These are phyloP conservation scores for Apiotrichum akiyoshidainum DNA, from an alignment of 1,284 basidiomycete genomes.

Conservation along the genomic window DNA sequence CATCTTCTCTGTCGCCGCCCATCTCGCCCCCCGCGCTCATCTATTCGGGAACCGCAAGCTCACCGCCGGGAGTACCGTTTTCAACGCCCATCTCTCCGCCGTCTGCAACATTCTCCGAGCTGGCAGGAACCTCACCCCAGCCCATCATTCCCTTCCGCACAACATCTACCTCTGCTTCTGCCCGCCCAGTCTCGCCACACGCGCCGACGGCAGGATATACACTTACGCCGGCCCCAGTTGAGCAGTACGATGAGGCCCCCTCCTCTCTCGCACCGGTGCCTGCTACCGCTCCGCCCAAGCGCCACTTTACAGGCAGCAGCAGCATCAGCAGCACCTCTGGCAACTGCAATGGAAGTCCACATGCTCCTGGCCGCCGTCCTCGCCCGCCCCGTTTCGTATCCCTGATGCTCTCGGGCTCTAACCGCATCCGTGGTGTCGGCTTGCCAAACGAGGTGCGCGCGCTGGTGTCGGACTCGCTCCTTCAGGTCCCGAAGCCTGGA, in stretches of 20 bases:
- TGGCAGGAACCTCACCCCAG: neutral
- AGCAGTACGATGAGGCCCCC: too few relatives aligned
- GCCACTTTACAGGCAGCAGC: neutral
- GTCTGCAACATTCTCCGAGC: neutral
- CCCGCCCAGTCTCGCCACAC: neutral
- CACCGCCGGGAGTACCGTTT: neutral
- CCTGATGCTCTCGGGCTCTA: neutral
- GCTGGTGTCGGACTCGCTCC: neutral
- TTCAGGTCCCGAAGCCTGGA: neutral
- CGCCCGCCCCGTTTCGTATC: neutral
- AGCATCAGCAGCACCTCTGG: neutral
- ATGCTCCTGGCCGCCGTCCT: neutral
- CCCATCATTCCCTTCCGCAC: too few relatives aligned
- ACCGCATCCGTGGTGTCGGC: slow-evolving; percentile 1
- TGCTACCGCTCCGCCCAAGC: neutral
- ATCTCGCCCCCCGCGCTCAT: neutral
- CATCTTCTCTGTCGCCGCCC: neutral
- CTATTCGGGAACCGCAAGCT: neutral
- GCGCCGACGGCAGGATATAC: too few relatives aligned
- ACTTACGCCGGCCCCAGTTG: too few relatives aligned
- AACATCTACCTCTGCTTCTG: neutral
- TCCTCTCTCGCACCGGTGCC: too few relatives aligned
- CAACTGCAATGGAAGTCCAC: too few relatives aligned
- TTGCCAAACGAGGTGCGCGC: neutral
- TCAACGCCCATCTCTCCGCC: neutral